phyloP scores from a whole-genome alignment of 345 rosid genomes.

The Tarenaya hassleriana region DNA sequence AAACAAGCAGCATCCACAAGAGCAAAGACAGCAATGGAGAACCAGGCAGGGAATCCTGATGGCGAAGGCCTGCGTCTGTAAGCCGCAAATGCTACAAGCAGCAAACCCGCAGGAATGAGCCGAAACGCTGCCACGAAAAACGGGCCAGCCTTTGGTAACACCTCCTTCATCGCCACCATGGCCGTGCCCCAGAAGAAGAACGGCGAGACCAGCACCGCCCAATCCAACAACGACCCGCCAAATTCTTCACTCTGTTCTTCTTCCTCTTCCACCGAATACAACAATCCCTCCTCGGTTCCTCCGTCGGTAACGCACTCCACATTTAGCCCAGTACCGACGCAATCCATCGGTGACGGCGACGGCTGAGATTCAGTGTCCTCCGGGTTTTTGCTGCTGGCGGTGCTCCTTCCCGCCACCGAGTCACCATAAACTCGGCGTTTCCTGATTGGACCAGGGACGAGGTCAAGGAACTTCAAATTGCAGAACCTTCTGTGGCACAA shows the following conservation, averaged over 20 bases:
- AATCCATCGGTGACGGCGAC: constrained; percentile 27
- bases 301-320: constrained; percentile 37
- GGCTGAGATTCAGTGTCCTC: constrained; percentile 23
- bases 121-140: constrained; percentile 87
- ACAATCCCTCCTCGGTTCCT: constrained; percentile 23
- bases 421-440: constrained; percentile 24
- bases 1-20: constrained; percentile 81
- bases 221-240: constrained; percentile 29
- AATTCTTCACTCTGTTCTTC: not conserved
- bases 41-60: constrained; percentile 71
- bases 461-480: constrained; percentile 14
- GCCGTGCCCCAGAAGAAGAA: constrained; percentile 99
- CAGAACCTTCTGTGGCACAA: constrained; percentile 10
- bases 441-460: constrained; percentile 1
- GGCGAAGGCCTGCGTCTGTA: constrained; percentile 56
- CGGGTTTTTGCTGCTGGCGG: constrained; percentile 25
- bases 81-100: constrained; percentile 64
- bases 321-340: constrained; percentile 52
- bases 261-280: constrained; percentile 13
- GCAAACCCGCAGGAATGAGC: constrained; percentile 74
- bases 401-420: constrained; percentile 25
- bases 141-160: constrained; percentile 74
- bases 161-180: constrained; percentile 98
- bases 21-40: constrained; percentile 74
- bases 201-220: constrained; percentile 73